Conservation (phyloP, 495 filamentous ascomycete genomes). For the Peziza echinospora region DNA sequence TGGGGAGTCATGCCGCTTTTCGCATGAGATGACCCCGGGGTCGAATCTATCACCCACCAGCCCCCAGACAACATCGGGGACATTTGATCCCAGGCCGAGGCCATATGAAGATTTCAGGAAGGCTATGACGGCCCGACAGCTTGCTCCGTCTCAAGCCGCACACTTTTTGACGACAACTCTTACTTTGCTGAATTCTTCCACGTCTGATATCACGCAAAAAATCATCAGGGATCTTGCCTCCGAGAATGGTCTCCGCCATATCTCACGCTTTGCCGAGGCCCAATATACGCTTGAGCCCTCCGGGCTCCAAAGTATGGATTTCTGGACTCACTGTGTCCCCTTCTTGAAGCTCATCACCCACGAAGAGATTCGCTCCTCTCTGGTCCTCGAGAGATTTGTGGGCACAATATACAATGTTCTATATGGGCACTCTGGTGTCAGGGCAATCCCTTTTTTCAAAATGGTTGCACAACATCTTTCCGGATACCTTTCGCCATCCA, state of each 20-base stretch:
- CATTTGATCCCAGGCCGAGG: too few relatives aligned
- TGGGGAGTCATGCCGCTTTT: neutral
- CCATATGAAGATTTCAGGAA: too few relatives aligned
- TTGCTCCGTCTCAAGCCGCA: neutral
- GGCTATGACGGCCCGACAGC: too few relatives aligned
- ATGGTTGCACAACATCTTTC: neutral
- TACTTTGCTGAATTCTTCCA: neutral
- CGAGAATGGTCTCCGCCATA: neutral
- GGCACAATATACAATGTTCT: constrained; percentile 36
- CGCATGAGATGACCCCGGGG: neutral
- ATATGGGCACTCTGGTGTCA: constrained; percentile 28
- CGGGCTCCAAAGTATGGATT: neutral
- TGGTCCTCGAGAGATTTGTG: constrained; percentile 32
- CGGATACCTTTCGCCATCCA: neutral
- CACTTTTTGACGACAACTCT: neutral
- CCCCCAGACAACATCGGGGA: too few relatives aligned
- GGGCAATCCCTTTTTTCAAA: constrained; percentile 25
- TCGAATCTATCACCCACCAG: too few relatives aligned
- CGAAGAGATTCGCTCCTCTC: constrained; percentile 29
- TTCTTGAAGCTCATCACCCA: constrained; percentile 33
- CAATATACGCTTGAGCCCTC: neutral
- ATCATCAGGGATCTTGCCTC: neutral
- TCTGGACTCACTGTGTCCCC: constrained; percentile 21
- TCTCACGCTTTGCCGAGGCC: neutral
- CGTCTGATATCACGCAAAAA: neutral